These are phyloP conservation scores for Hibiscus syriacus DNA, from an alignment of 345 rosid genomes.

Conservation along the genomic window DNA sequence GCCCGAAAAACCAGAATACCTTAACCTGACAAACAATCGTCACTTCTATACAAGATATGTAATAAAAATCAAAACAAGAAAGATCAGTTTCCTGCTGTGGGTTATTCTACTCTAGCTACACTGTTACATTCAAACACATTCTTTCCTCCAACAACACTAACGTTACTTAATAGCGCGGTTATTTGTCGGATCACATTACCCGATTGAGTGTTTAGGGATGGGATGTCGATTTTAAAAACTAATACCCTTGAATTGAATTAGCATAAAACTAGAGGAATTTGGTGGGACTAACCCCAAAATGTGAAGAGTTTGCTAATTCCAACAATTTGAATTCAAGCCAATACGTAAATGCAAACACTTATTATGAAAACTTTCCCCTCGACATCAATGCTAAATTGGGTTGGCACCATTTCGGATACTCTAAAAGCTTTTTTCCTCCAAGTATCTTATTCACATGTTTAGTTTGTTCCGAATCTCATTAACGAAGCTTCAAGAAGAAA, in stretches of 20 bases:
- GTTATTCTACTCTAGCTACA: not conserved
- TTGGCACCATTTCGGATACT: not conserved
- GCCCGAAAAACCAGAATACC: not conserved
- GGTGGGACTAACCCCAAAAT: not conserved
- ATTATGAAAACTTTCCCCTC: not conserved
- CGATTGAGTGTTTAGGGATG: not conserved
- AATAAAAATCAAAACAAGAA: not conserved
- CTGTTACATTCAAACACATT: not conserved
- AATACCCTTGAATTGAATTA: not conserved
- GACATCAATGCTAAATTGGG: not conserved
- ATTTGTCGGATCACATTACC: not conserved
- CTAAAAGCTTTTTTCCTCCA: not conserved
- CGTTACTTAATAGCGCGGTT: not conserved
- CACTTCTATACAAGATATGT: not conserved
- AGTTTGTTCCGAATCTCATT: not conserved
- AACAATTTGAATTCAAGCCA: not conserved
- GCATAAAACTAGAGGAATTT: not conserved
- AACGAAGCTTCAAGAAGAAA: not conserved
- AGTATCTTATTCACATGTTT: not conserved
- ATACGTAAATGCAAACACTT: not conserved
- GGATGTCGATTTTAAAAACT: not conserved
- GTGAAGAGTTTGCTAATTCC: not conserved
- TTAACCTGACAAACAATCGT: not conserved
- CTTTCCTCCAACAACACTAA: not conserved
- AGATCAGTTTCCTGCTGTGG: not conserved